phyloP scores from a whole-genome alignment of 148 eudicot genomes.

The Talinum fruticosum region DNA sequence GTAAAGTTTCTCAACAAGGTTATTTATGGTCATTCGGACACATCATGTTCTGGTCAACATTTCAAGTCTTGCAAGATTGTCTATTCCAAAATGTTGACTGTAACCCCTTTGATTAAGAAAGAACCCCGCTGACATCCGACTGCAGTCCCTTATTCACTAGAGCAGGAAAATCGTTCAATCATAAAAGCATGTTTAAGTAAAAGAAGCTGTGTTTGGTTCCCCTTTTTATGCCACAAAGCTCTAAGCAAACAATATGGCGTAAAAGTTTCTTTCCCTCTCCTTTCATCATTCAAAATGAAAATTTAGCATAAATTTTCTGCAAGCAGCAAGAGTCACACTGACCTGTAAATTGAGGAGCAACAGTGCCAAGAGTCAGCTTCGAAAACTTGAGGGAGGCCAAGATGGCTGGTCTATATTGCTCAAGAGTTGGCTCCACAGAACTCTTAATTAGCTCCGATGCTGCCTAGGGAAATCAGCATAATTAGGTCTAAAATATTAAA shows the following conservation, averaged over 20 bases:
- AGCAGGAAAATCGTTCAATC: not conserved
- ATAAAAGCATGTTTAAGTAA: not conserved
- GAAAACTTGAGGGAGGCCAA: slow-evolving; percentile 63
- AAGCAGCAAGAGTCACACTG: slow-evolving; percentile 21
- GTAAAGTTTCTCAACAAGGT: not conserved
- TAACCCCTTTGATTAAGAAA: not conserved
- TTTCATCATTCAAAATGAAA: not conserved
- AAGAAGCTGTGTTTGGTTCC: not conserved
- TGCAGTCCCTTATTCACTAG: not conserved
- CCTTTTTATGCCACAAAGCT: not conserved
- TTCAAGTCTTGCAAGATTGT: not conserved
- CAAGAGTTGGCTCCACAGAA: slow-evolving; percentile 79
- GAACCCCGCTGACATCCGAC: not conserved
- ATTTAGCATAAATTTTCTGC: not conserved
- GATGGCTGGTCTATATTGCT: slow-evolving; percentile 71
- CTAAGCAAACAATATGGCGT: not conserved
- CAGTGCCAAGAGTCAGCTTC: slow-evolving; percentile 85
- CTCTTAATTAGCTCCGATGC: slow-evolving; percentile 72
- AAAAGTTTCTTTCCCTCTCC: not conserved
- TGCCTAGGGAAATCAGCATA: slow-evolving; percentile 47
- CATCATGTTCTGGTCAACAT: not conserved
- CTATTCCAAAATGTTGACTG: too few species aligned
- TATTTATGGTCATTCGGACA: not conserved
- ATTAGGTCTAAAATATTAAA: not conserved
- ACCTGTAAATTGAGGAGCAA: slow-evolving; percentile 93